phyloP scores from a whole-genome alignment of 2,329 filamentous ascomycete species.

The Immersiporthe knoxdaviesiana region DNA sequence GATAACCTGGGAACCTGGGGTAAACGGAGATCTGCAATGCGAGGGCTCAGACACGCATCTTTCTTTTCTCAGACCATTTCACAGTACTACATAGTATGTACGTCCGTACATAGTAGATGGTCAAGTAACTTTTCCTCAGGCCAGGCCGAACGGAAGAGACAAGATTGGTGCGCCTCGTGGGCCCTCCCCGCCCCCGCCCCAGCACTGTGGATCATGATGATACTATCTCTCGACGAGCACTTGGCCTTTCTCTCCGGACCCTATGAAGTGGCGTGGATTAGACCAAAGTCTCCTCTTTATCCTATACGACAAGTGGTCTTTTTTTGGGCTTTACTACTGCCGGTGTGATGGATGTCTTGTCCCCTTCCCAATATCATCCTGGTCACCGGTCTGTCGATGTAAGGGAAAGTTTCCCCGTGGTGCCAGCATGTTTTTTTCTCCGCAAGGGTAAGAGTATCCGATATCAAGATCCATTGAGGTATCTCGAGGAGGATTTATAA shows the following conservation, averaged over 20 bases:
- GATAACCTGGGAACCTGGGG: conserved; percentile 24
- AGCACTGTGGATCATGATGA: background rate
- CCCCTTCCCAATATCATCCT: background rate
- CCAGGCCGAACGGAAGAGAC: background rate
- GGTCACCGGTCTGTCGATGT: background rate
- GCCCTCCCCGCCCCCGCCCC: background rate
- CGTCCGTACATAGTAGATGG: conserved; percentile 7
- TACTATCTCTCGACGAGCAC: background rate
- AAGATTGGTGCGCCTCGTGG: background rate
- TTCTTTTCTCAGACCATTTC: too few relatives aligned
- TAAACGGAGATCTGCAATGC: conserved; percentile 8
- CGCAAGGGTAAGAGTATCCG: conserved; percentile 4
- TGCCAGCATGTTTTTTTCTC: background rate
- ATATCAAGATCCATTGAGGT: background rate
- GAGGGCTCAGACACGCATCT: background rate
- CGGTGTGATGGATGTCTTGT: background rate
- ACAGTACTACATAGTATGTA: too few relatives aligned
- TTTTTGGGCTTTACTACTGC: background rate
- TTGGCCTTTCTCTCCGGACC: background rate
- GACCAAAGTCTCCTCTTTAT: background rate
- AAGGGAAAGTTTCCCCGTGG: conserved; percentile 8
- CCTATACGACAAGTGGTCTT: background rate
- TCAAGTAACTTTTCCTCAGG: conserved; percentile 13
- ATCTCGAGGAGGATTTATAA: background rate
- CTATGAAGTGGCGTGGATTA: background rate